phyloP scores from a whole-genome alignment of 768 basidiomycete genomes.

The Pseudohyphozyma bogoriensis region DNA sequence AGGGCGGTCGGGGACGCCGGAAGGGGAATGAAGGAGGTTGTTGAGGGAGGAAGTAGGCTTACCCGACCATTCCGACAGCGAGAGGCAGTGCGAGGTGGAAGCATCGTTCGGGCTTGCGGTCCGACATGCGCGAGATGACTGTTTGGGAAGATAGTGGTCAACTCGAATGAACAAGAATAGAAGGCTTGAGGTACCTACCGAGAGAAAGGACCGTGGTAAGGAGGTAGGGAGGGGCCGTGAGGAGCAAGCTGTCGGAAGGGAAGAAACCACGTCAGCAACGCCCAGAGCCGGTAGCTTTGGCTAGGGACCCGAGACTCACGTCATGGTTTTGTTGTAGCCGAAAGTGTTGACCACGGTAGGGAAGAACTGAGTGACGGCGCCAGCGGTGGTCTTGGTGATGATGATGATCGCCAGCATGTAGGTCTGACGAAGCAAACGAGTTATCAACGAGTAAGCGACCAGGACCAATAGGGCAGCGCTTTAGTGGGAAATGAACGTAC shows the following conservation, averaged over 20 bases:
- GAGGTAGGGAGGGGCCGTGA: slow-evolving; percentile 35
- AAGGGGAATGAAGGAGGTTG: not conserved
- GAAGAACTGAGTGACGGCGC: slow-evolving; percentile 29
- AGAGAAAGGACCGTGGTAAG: slow-evolving; percentile 28
- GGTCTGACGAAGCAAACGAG: not conserved
- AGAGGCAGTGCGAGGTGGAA: slow-evolving; percentile 30
- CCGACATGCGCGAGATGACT: slow-evolving; percentile 28
- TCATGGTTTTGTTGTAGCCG: slow-evolving; percentile 22
- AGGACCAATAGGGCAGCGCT: not conserved
- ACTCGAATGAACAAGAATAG: no score
- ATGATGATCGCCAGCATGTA: slow-evolving; percentile 32
- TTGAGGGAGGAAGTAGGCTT: not conserved
- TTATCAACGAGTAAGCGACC: not conserved
- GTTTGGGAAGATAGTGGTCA: no score
- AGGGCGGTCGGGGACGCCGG: not conserved
- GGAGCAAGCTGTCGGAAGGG: slow-evolving; percentile 25
- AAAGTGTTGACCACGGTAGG: slow-evolving; percentile 29
- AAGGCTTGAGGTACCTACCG: no score
- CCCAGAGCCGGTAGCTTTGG: no score
- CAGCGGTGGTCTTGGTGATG: slow-evolving; percentile 34
- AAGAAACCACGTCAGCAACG: not conserved
- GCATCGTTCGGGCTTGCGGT: slow-evolving; percentile 27
- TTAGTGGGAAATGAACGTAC: not conserved
- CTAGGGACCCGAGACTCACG: no score
- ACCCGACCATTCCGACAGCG: slow-evolving; percentile 29